phyloP scores from a whole-genome alignment of 805 yeast species.

The Starmerella sirachaensis region DNA sequence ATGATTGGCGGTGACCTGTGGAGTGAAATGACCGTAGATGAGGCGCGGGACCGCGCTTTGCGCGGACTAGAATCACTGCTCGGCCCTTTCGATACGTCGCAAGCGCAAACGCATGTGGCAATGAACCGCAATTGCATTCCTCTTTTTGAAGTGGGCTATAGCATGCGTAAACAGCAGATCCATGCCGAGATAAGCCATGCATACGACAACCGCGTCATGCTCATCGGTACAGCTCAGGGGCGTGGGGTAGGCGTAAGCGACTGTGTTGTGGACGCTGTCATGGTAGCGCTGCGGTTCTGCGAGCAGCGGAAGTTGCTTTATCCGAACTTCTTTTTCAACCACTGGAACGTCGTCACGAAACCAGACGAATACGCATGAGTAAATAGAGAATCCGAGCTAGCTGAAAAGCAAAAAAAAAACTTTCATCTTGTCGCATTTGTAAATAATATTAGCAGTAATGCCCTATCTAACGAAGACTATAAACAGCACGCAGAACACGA shows the following conservation, averaged over 20 bases:
- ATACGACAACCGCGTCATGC: conserved; percentile 35
- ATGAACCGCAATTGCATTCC: conserved; percentile 58
- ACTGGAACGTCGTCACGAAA: conserved; percentile 22
- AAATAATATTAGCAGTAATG: conserved; percentile 51
- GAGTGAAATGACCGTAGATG: conserved; percentile 24
- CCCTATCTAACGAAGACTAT: conserved; percentile 40
- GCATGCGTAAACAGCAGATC: conserved; percentile 32
- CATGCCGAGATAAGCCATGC: conserved; percentile 28
- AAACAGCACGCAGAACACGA: conserved; percentile 59
- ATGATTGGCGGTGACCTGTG: conserved; percentile 82
- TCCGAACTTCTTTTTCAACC: conserved; percentile 25
- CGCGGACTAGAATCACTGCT: conserved; percentile 34
- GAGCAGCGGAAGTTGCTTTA: conserved; percentile 25
- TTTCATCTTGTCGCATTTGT: conserved; percentile 24
- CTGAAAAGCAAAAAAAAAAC: not conserved
- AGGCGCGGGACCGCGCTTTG: conserved; percentile 27
- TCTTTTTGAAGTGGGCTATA: conserved; percentile 63
- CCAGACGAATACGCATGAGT: conserved; percentile 23
- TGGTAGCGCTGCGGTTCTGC: conserved; percentile 38
- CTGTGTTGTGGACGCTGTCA: conserved; percentile 54
- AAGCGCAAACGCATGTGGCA: conserved; percentile 26
- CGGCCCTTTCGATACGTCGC: conserved; percentile 25
- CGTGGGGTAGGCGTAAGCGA: conserved; percentile 86
- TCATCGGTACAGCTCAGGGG: conserved; percentile 74
- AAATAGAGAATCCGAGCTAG: not conserved